Conservation (phyloP, 257 asterid genomes). For the Solanum tarapatanum region DNA sequence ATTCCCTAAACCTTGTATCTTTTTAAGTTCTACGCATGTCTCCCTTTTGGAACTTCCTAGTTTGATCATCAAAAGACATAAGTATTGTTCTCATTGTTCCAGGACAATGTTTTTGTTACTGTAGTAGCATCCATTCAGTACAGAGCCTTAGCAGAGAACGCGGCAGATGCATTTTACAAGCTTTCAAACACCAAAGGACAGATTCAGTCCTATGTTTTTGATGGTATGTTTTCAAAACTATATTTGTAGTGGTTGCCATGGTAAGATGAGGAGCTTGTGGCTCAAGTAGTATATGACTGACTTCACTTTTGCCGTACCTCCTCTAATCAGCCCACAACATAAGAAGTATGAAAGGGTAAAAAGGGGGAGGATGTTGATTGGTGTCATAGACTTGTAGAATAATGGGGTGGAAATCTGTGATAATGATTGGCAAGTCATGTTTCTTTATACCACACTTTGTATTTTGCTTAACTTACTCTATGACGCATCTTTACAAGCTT, state of each 20-base stretch:
- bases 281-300: neutral
- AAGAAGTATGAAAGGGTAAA: neutral
- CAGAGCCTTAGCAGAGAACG: constrained; percentile 21
- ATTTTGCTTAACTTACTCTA: neutral
- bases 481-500: neutral
- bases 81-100: neutral
- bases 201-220: constrained; percentile 29
- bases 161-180: constrained; percentile 28
- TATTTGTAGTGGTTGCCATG: neutral
- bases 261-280: neutral
- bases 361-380: neutral
- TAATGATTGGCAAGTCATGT: neutral
- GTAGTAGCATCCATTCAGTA: constrained; percentile 36
- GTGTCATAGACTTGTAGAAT: neutral
- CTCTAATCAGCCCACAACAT: neutral
- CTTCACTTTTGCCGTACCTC: neutral
- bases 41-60: neutral
- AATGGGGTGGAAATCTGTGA: neutral
- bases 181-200: constrained; percentile 25
- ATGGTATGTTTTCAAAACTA: constrained; percentile 11
- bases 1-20: neutral
- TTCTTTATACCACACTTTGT: neutral
- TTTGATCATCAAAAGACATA: neutral
- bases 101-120: constrained; percentile 36
- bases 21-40: neutral